A percentile compares a stretch with the other conserved stretches of the same genome.
These are phyloP conservation scores for Barnettozyma wickerhamii DNA, from an alignment of 805 yeast species.

Conservation along the genomic window DNA sequence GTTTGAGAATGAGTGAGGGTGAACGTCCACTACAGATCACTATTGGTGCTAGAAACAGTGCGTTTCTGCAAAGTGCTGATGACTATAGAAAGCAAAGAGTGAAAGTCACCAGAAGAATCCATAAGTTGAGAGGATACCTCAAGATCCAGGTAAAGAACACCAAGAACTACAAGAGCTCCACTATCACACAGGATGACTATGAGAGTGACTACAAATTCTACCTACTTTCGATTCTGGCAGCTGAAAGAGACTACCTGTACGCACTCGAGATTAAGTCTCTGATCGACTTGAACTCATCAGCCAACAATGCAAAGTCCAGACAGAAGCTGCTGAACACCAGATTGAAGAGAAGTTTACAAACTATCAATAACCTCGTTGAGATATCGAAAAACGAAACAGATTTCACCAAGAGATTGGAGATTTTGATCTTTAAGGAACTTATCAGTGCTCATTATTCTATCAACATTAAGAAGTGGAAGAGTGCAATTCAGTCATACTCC, in stretches of 20 bases:
- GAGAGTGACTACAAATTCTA: conserved; percentile 49
- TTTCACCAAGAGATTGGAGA: conserved; percentile 30
- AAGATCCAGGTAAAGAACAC: conserved; percentile 64
- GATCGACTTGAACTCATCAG: conserved; percentile 47
- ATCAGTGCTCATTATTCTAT: conserved; percentile 48
- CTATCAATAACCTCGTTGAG: conserved; percentile 36
- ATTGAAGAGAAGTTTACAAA: conserved; percentile 56
- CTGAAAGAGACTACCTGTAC: conserved; percentile 72
- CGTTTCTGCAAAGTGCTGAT: conserved; percentile 58
- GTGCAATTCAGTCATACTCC: conserved; percentile 49
- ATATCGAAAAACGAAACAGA: conserved; percentile 38
- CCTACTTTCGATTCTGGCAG: conserved; percentile 54
- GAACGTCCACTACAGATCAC: conserved; percentile 31
- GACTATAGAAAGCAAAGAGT: conserved; percentile 70
- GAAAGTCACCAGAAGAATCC: conserved; percentile 54
- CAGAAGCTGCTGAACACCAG: conserved; percentile 58
- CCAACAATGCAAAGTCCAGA: conserved; percentile 25
- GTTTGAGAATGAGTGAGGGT: conserved; percentile 4
- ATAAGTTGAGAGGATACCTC: conserved; percentile 60
- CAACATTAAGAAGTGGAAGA: conserved; percentile 50
- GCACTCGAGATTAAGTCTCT: conserved; percentile 59
- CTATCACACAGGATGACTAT: conserved; percentile 47
- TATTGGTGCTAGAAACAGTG: conserved; percentile 51
- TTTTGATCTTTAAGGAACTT: conserved; percentile 42
- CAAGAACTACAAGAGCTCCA: conserved; percentile 49